These are phyloP conservation scores for Fusarium scirpi DNA, from an alignment of 2,329 filamentous ascomycete genomes.

Conservation along the genomic window DNA sequence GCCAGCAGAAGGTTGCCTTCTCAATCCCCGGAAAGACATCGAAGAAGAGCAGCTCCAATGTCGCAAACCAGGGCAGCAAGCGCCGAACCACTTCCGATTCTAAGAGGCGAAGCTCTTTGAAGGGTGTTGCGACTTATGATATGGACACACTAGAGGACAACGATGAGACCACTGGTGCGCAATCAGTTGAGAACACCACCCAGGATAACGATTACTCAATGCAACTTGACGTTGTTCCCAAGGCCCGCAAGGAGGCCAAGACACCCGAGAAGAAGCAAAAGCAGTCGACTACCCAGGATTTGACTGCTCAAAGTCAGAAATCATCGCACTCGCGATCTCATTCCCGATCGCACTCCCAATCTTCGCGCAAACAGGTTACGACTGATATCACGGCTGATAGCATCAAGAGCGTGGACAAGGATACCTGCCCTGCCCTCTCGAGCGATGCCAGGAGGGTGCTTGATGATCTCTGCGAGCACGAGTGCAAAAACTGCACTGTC, in stretches of 20 bases:
- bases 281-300: slow-evolving; percentile 35
- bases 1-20: slow-evolving; percentile 57
- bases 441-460: slow-evolving; percentile 65
- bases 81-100: slow-evolving; percentile 49
- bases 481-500: slow-evolving; percentile 67
- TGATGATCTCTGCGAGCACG: slow-evolving; percentile 66
- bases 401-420: slow-evolving; percentile 45
- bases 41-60: slow-evolving; percentile 48
- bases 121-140: slow-evolving; percentile 39
- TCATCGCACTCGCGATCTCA: slow-evolving; percentile 44
- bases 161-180: slow-evolving; percentile 53
- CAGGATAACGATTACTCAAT: slow-evolving; percentile 53
- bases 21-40: slow-evolving; percentile 55
- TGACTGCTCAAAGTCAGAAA: slow-evolving; percentile 44
- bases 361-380: slow-evolving; percentile 44
- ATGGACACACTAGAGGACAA: slow-evolving; percentile 48
- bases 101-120: slow-evolving; percentile 38
- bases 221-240: slow-evolving; percentile 49
- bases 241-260: slow-evolving; percentile 40
- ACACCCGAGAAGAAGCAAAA: slow-evolving; percentile 38
- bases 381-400: slow-evolving; percentile 43
- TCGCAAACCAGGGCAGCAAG: slow-evolving; percentile 59
- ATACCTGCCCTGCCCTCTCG: slow-evolving; percentile 62
- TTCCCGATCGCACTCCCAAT: slow-evolving; percentile 45
- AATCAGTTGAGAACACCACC: slow-evolving; percentile 51